These are phyloP conservation scores for Aureobasidium sp. DNA, from an alignment of 2,329 filamentous ascomycete species.

Conservation along the genomic window DNA sequence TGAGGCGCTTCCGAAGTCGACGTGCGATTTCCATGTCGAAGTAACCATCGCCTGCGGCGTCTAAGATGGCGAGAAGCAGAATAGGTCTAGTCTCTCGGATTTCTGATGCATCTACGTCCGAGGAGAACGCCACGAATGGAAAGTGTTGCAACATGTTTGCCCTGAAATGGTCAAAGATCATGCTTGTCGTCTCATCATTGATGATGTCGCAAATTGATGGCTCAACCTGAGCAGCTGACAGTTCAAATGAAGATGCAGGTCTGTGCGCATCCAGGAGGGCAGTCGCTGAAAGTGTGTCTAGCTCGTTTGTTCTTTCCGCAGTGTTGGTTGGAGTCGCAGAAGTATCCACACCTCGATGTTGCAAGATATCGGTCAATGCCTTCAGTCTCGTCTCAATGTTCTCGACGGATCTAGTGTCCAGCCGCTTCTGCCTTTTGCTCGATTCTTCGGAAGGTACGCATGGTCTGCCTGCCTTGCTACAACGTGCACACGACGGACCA, in stretches of 20 bases:
- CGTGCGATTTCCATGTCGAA: neutral
- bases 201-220: neutral
- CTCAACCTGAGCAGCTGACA: neutral
- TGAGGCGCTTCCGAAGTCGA: neutral
- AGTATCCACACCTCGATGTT: neutral
- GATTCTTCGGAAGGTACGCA: neutral
- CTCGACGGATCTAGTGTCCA: neutral
- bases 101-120: neutral
- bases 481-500: neutral
- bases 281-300: neutral
- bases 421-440: neutral
- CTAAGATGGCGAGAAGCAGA: neutral
- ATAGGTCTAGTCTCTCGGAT: neutral
- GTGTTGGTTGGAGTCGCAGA: neutral
- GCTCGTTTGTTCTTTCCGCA: neutral
- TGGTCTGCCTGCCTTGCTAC: neutral
- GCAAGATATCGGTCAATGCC: neutral
- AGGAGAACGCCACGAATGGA: neutral
- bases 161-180: neutral
- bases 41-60: neutral
- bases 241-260: neutral
- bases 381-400: neutral
- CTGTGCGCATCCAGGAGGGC: neutral
- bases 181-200: neutral
- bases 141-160: neutral